Base-by-base conservation (phyloP, 2,329 filamentous ascomycete genomes). In the Colletotrichum australisinense region DNA sequence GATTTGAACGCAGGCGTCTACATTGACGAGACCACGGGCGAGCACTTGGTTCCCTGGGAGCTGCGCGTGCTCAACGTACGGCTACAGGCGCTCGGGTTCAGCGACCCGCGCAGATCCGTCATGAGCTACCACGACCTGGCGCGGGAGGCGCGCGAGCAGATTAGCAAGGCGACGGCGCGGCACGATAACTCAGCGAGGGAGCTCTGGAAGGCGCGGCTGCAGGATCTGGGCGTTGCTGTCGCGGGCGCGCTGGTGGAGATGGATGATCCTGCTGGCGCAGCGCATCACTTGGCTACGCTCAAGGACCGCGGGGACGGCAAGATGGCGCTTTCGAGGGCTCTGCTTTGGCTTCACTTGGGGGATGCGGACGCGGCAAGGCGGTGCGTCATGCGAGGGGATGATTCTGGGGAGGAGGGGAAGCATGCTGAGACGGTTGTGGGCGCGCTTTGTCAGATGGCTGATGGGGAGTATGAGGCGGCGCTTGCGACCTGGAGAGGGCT, bases 101-200 rank as follows among this genome's bases (percentile, higher is more conserved):
- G 93, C 4, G 97, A 99, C 82, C 90, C 92, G 63, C 89, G 96
- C 5, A 89, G 95, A 74, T 93, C 94, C 4, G 92, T 99, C 70
- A 96, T 97, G 88, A 94, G 93, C 57, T 94, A 97, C 80, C 97
- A 98, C 80, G 95, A 98, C 75, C 88, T 98, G 2, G 95, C 93
- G 0, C 84, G 93, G 9, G 95, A 97, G 81, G 94, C 94, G 2
- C 88, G 95, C 22, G 84, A 86, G 2, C 88, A 89, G 69, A 85
- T 94, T 5, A 83, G 85, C 22, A 86, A 84, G 38, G 87, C 90
- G 0, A 79, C 78, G 5, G 78, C 77, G 12, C 78, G 76, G 38
- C 85, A 86, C 52, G 87, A 89, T 11, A 86, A 88, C 63, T 86
- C 90, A 1, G 89, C 90, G 26, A 84, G 87, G 19, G 85, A 88